Base-by-base conservation (phyloP, 2,329 filamentous ascomycete species). In the Neofusicoccum cordaticola region DNA sequence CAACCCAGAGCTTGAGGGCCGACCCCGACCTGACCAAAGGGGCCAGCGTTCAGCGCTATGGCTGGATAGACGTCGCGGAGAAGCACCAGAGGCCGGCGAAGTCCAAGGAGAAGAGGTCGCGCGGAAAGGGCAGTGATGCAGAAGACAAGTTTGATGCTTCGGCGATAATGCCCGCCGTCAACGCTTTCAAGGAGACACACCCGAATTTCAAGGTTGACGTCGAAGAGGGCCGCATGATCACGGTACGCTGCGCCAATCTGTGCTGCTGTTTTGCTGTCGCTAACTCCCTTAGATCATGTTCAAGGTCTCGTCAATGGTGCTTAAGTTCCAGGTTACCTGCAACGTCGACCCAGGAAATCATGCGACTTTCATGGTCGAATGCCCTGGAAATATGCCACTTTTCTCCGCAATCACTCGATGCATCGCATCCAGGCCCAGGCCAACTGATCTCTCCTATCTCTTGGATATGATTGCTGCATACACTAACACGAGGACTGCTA, bases 381-480 rank as follows among this genome's bases (percentile, higher is more conserved):
- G 75, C 65, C 66, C 70, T 45, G 75, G 76, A 15, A 69, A 65
- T 9, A 66, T 63, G 12, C 72, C 73, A 42, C 70, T 71, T 9
- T 73, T 68, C 52, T 56, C 68, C 8, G 67, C 72, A 7, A 74
- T 78, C 62, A 73, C 73, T 13, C 71, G 74, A 65, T 78, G 73
- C 42, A 66, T 78, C 9, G 68, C 70, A 39, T 74, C 73, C 66
- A 70, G 76, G 39, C 71, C 74, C 48, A 67, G 70, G 1, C 19
- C 71, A 57, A 72, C 74, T 39, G 71, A 77, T 66, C 63, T 78
- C 42, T 69, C 66, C 39, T 68, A 72, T 68, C 62, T 77, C 15
- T 66, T 78, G 71, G 71, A 77, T 65, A 78, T 78, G 76, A 75
- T 78, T 66, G 71, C 71, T 37, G 73, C 75, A n/a, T 78, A 77